Base-by-base conservation (phyloP, 1,284 basidiomycete genomes). In the Microbotryum saponariae region DNA sequence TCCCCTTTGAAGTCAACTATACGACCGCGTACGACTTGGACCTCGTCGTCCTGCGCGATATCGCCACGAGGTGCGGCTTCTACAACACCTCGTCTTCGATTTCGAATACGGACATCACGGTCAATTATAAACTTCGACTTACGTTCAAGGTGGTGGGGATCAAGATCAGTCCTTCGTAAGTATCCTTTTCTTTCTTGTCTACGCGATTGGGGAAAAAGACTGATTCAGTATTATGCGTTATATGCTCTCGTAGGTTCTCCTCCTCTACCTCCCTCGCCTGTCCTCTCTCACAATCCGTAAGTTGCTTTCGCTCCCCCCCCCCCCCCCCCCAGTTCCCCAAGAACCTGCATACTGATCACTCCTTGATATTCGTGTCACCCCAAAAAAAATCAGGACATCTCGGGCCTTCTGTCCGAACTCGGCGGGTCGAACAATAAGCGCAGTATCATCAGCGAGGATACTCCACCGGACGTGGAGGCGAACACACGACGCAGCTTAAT, bases 51-150 rank as follows among this genome's bases (percentile, higher is more conserved):
- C 51, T 73, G 23, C 61, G 58, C 12, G 72, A 73, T 60, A 72
- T 74, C 44, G 71, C 69, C 45, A 64, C 50, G 25, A 69, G 69
- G 57, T 74, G 73, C 46, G 72, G 72, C 5, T 72, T 72, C 60
- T 55, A 68, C 12, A 69, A 69, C 27, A 27, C 56, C 7, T 1
- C 53, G 1, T 42, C 37, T 12, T 10, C 37, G 37, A 54, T 54
- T 21, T 48, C 45, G 49, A 46, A 62, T 45, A 46, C 47, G 53
- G 62, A 70, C 45, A 59, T 74, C 54, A 71, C 62, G 54, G 68
- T 74, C 62, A 64, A 72, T 62, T 74, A 72, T 59, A 70, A 69
- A 29, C 63, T 74, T 44, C 68, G 64, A 29, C 61, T 72, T 3
- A 61, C 62, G 29, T 56, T 74, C 50, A 72, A 73, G 52, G 63